Percentiles rank a stretch among this genome's conserved stretches.
These are phyloP conservation scores for Cytospora piceicola DNA, from an alignment of 2,329 filamentous ascomycete genomes.

Conservation along the genomic window DNA sequence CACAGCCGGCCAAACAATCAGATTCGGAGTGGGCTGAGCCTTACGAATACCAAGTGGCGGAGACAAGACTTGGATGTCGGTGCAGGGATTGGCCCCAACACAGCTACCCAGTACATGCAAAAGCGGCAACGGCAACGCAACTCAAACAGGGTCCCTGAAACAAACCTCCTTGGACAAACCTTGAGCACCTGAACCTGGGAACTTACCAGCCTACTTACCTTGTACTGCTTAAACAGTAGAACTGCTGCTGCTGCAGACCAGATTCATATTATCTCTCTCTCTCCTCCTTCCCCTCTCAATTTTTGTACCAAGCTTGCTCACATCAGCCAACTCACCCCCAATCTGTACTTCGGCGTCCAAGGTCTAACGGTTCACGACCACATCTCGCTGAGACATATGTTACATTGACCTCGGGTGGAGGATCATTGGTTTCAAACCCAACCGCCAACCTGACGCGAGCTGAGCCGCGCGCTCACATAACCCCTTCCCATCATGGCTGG, in stretches of 20 bases:
- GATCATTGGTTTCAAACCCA: constrained; percentile 4
- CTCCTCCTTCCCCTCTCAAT: neutral
- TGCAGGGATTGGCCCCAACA: neutral
- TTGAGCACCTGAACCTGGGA: neutral
- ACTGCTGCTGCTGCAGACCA: neutral
- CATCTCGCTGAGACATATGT: constrained; percentile 7
- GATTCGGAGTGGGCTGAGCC: neutral
- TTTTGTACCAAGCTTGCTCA: neutral
- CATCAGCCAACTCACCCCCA: neutral
- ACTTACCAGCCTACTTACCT: too few species aligned
- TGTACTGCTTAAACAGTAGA: too few species aligned
- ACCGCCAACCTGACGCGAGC: constrained; percentile 19
- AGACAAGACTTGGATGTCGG: neutral
- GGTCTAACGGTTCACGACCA: neutral
- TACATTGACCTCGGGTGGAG: constrained; percentile 16
- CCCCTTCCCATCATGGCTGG: constrained; percentile 56
- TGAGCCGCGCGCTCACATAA: constrained; percentile 23
- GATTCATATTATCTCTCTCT: neutral
- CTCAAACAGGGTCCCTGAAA: constrained; percentile 3
- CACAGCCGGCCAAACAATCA: too few species aligned
- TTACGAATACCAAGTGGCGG: constrained; percentile 1
- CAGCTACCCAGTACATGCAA: neutral
- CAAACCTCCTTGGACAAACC: neutral
- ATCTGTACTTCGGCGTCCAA: neutral
- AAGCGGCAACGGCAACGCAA: constrained; percentile 8